Evolutionary conservation across 2,329 filamentous ascomycete species (phyloP), one percentile per base, ranked within the genome.

Genomic region (Colletotrichum chlorophyti): DNA sequence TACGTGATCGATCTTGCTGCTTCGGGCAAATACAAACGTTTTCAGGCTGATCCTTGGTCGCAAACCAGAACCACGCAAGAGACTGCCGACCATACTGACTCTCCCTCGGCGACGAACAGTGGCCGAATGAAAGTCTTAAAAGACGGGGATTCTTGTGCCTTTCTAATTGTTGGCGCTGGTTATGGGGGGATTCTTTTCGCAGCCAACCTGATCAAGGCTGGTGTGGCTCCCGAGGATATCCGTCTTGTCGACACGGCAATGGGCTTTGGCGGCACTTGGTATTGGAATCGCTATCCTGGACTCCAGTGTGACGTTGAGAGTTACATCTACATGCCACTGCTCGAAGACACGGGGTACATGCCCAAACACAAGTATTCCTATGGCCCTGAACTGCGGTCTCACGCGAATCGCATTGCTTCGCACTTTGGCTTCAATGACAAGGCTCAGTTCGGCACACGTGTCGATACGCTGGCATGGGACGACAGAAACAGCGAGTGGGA

Each of bases 311-410:
- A 89, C 64, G 71, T 85, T 3, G 85, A 89, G 68, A 76, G 77
- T 48, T 86, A 83, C 63, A 74, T 78, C n/a, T 88, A 88, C 64
- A 69, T 87, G 70, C 84, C 84, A 4, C 69, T 86, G 11, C 74
- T 88, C 2, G 84, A 88, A 59, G 83, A 87, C 68, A 85, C 76
- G 2, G 79, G 79, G 0, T 86, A 85, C 64, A 78, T 86, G 66
- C 86, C 85, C 0, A 79, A 73, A 14, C 73, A 82, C 38, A 75
- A 76, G 37, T 83, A 81, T 61, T 70, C 76, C 0, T 69, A 69
- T 9, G 79, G 76, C 0, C 63, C 68, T 3, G 81, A 83, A 88
- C 64, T 70, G 84, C 5, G 85, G 88, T 32, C 19, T 79, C 74
- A 83, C 62, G 72, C 73, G 1, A 68, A 77, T 4, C 66, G 68